Conservation (phyloP, 257 asterid genomes). For the Leonotis leonurus region DNA sequence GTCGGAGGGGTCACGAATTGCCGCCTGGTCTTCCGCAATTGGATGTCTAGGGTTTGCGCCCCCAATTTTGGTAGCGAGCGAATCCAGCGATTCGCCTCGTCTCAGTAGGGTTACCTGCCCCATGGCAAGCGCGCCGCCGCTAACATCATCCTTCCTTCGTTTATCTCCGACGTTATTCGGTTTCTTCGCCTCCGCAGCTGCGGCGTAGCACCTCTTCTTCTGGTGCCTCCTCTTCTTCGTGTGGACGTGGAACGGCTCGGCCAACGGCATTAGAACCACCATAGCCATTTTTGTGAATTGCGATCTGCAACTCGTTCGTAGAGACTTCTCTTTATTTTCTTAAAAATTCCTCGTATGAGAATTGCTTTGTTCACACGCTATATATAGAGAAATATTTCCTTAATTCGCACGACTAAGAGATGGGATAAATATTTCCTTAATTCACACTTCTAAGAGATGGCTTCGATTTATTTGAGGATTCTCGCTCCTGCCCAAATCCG, state of each 20-base stretch:
- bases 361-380: too few relatives aligned
- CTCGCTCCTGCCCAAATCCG: too few relatives aligned
- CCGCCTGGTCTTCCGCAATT: constrained; percentile 11
- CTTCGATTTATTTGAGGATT: too few relatives aligned
- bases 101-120: constrained; percentile 25
- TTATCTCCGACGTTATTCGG: neutral
- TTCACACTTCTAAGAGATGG: too few relatives aligned
- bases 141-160: constrained; percentile 1
- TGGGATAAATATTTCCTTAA: too few relatives aligned
- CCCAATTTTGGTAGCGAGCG: constrained; percentile 25
- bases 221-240: constrained; percentile 12
- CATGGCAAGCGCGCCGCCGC: constrained; percentile 7
- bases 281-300: too few relatives aligned
- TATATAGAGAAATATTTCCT: too few relatives aligned
- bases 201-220: constrained; percentile 14
- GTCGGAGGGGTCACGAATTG: constrained; percentile 12
- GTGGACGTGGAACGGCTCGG: constrained; percentile 6
- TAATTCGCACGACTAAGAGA: too few relatives aligned
- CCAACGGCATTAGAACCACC: constrained; percentile 28
- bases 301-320: too few relatives aligned
- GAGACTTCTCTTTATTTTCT: too few relatives aligned
- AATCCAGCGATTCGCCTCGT: constrained; percentile 47
- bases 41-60: neutral
- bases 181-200: constrained; percentile 17
- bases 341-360: too few relatives aligned